phyloP scores from a whole-genome alignment of 148 eudicot species.

The Diospyros kaki region DNA sequence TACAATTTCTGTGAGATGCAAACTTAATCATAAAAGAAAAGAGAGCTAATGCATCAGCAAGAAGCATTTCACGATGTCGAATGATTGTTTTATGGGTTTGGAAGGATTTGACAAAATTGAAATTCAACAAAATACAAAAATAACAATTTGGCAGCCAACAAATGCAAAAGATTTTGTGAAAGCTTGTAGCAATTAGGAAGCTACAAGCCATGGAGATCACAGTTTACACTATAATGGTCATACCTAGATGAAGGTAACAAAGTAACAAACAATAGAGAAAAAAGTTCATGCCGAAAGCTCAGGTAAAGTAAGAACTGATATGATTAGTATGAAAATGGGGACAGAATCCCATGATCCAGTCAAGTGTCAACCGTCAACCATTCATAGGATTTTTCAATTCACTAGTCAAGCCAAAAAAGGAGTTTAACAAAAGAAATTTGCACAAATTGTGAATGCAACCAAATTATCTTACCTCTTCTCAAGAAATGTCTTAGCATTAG shows the following conservation, averaged over 20 bases:
- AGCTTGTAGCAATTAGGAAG: background rate
- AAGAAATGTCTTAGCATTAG: slow-evolving; percentile 97
- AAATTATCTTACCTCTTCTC: slow-evolving; percentile 72
- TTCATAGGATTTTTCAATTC: background rate
- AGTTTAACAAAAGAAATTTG: background rate
- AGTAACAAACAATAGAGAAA: background rate
- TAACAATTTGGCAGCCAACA: background rate
- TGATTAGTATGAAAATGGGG: background rate
- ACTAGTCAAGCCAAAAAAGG: background rate
- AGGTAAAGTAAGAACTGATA: background rate
- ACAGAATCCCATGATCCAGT: background rate
- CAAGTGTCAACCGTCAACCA: background rate
- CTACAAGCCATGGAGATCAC: background rate
- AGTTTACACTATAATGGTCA: background rate
- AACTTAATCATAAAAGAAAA: background rate
- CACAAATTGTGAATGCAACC: background rate
- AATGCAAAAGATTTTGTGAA: background rate
- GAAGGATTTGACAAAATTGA: background rate
- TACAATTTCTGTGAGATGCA: background rate
- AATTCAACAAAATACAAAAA: background rate
- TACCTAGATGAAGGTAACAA: background rate
- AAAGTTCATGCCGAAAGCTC: background rate
- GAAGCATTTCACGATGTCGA: background rate
- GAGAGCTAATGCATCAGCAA: background rate
- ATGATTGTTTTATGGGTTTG: background rate